Percentiles rank a stretch among this genome's conserved stretches.
These are phyloP conservation scores for Podila horticola DNA, from an alignment of 192 early-diverging fungal genomes.

Conservation along the genomic window DNA sequence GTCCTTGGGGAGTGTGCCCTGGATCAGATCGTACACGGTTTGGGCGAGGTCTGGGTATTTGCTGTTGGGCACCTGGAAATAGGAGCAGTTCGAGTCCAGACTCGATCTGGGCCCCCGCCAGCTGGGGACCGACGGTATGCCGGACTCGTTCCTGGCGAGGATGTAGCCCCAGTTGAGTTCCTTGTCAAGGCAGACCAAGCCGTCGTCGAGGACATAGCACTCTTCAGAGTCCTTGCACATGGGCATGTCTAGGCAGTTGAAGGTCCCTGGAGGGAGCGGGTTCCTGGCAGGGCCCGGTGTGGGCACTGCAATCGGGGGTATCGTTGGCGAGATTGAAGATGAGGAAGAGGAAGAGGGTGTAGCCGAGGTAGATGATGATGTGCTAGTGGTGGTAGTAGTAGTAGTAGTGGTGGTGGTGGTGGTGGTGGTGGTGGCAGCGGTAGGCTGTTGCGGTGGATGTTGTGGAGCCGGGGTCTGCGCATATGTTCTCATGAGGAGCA, in stretches of 20 bases:
- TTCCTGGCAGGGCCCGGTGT: constrained; percentile 29
- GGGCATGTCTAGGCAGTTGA: constrained; percentile 16
- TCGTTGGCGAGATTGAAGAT: background rate
- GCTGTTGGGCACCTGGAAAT: constrained; percentile 29
- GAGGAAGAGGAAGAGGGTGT: background rate
- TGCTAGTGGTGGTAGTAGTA: too few species aligned
- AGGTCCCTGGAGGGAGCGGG: constrained; percentile 20
- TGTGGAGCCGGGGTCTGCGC: too few species aligned
- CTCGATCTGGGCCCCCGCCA: constrained; percentile 24
- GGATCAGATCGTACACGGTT: constrained; percentile 41
- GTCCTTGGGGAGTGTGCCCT: constrained; percentile 22
- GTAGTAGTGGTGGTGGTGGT: too few species aligned
- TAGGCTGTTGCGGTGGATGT: too few species aligned
- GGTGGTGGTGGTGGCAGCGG: too few species aligned
- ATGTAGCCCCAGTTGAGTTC: constrained; percentile 37
- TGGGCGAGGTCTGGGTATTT: constrained; percentile 23
- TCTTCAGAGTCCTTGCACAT: constrained; percentile 20
- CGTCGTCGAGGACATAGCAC: constrained; percentile 41
- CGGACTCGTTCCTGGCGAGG: constrained; percentile 29
- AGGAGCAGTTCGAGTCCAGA: constrained; percentile 24
- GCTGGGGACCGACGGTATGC: constrained; percentile 28
- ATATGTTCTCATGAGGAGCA: too few species aligned
- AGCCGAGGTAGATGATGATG: too few species aligned
- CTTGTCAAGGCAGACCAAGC: constrained; percentile 33
- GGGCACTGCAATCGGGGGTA: background rate